Percentiles rank a stretch among this genome's conserved stretches.
phyloP scores from a whole-genome alignment of 352 stramenopile genomes.

The Phytophthora cactorum region DNA sequence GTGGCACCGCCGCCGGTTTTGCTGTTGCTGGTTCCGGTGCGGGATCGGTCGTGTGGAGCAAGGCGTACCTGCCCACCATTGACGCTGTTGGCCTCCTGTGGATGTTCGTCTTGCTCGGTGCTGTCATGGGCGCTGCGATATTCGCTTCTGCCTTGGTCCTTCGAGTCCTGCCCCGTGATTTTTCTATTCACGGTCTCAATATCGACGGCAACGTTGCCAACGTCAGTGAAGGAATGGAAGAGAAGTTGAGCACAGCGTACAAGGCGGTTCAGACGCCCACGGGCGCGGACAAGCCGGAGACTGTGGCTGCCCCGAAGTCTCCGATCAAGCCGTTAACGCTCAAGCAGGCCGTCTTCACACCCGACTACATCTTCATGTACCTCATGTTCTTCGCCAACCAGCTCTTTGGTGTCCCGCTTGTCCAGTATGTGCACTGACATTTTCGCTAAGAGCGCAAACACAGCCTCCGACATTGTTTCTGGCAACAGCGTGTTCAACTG shows the following conservation, averaged over 20 bases:
- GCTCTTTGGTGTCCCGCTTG: too few relatives aligned
- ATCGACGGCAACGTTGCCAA: slow-evolving; percentile 62
- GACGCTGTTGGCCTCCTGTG: slow-evolving; percentile 47
- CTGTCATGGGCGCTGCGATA: slow-evolving; percentile 49
- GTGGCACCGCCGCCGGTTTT: slow-evolving; percentile 62
- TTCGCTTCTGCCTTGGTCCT: slow-evolving; percentile 50
- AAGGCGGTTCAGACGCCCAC: neutral
- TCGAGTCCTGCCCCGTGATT: slow-evolving; percentile 55
- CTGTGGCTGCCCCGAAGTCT: slow-evolving; percentile 27
- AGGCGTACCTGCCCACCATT: slow-evolving; percentile 55
- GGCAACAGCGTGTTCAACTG: slow-evolving; percentile 70
- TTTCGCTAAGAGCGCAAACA: too few relatives aligned
- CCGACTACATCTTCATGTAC: slow-evolving; percentile 73
- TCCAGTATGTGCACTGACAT: slow-evolving; percentile 20
- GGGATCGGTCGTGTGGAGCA: too few relatives aligned
- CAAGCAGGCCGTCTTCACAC: slow-evolving; percentile 55
- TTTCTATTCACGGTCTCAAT: slow-evolving; percentile 57
- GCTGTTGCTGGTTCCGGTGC: too few relatives aligned
- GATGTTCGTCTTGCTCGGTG: slow-evolving; percentile 58
- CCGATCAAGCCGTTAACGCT: slow-evolving; percentile 60
- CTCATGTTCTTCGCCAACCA: too few relatives aligned
- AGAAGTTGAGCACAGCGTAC: slow-evolving; percentile 38
- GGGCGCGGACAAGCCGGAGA: neutral
- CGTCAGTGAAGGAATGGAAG: slow-evolving; percentile 22
- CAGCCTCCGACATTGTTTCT: too few relatives aligned